Percentiles rank a stretch among this genome's conserved stretches.
phyloP scores from a whole-genome alignment of 2,329 filamentous ascomycete genomes.

The Fusarium duplospermum region DNA sequence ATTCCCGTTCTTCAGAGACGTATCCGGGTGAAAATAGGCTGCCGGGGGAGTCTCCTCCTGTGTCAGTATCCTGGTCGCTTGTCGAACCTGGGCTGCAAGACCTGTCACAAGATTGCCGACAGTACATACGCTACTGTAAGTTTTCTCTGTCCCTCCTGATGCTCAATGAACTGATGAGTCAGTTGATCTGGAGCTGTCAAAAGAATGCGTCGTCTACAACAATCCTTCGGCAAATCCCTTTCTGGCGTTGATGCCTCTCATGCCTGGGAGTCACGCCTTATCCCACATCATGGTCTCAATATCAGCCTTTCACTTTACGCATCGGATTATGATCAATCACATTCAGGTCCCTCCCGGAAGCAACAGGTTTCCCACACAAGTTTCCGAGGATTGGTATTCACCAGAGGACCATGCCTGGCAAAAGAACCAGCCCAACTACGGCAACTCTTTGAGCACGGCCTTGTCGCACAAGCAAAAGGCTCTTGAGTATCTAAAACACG shows the following conservation, averaged over 20 bases:
- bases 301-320: constrained; percentile 20
- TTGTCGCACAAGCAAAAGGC: constrained; percentile 17
- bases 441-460: background rate
- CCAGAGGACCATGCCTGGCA: constrained; percentile 1
- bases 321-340: constrained; percentile 6
- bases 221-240: constrained; percentile 14
- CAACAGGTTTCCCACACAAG: background rate
- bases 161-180: background rate
- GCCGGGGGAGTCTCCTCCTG: background rate
- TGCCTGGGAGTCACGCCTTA: constrained; percentile 9
- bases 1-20: no score
- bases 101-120: constrained; percentile 12
- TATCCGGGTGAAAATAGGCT: background rate
- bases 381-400: background rate
- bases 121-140: constrained; percentile 26
- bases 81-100: constrained; percentile 23
- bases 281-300: constrained; percentile 22
- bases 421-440: background rate
- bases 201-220: constrained; percentile 26
- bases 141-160: background rate
- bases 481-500: constrained; percentile 1
- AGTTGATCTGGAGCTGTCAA: constrained; percentile 21
- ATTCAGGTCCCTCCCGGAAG: background rate
- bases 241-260: constrained; percentile 21
- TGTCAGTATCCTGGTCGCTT: constrained; percentile 2